phyloP scores from a whole-genome alignment of 2,329 filamentous ascomycete genomes.

The Huntiella moniliformis region DNA sequence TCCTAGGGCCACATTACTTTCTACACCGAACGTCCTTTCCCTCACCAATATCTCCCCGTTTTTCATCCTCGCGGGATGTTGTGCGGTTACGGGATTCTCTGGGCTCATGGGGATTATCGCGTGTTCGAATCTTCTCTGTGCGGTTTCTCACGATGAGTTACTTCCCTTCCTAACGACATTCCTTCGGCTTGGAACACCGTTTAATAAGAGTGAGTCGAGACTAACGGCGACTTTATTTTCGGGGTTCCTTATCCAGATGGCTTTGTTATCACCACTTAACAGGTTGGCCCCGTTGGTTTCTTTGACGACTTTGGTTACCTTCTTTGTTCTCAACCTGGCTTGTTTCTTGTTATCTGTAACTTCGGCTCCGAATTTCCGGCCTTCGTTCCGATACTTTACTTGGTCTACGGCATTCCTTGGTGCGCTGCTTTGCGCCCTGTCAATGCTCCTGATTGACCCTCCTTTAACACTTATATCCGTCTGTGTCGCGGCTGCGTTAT shows the following conservation, averaged over 20 bases:
- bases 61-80: slow-evolving; percentile 62
- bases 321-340: slow-evolving; percentile 71
- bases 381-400: slow-evolving; percentile 76
- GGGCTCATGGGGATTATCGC: slow-evolving; percentile 75
- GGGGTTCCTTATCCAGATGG: slow-evolving; percentile 56
- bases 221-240: slow-evolving; percentile 51
- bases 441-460: slow-evolving; percentile 83
- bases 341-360: slow-evolving; percentile 76
- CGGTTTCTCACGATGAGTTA: slow-evolving; percentile 59
- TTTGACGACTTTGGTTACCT: slow-evolving; percentile 88
- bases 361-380: slow-evolving; percentile 74
- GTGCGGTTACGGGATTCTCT: slow-evolving; percentile 68
- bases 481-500: slow-evolving; percentile 54
- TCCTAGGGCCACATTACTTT: slow-evolving; percentile 53
- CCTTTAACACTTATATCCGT: slow-evolving; percentile 62
- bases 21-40: slow-evolving; percentile 62
- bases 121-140: slow-evolving; percentile 68
- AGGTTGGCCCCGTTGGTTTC: slow-evolving; percentile 79
- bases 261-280: slow-evolving; percentile 68
- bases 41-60: slow-evolving; percentile 58
- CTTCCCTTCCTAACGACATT: slow-evolving; percentile 60
- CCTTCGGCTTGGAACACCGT: slow-evolving; percentile 26
- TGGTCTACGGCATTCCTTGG: slow-evolving; percentile 65
- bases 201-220: neutral
- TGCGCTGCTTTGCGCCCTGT: slow-evolving; percentile 54